Percentiles rank a stretch among this genome's conserved stretches.
Conservation (phyloP, 345 rosid genomes). For the Eucalyptus decipiens region DNA sequence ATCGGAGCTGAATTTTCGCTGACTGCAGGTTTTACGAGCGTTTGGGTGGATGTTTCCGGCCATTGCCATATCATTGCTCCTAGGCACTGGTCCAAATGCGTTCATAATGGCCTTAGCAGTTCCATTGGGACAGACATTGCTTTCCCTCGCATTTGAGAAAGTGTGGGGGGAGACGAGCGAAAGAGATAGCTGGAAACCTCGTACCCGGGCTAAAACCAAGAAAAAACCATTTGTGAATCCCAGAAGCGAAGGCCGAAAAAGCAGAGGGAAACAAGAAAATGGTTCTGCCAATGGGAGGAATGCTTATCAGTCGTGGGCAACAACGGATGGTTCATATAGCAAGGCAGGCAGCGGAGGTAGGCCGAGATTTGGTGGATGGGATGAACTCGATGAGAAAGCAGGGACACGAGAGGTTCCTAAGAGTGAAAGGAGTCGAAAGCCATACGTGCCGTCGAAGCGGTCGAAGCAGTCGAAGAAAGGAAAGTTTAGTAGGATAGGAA, state of each 20-base stretch:
- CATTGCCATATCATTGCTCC: constrained; percentile 44
- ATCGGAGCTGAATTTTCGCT: background rate
- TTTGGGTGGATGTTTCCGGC: constrained; percentile 86
- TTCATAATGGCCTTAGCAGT: constrained; percentile 82
- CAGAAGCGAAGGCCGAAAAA: constrained; percentile 4
- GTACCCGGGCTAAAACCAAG: constrained; percentile 8
- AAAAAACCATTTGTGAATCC: constrained; percentile 28
- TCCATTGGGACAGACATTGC: constrained; percentile 61
- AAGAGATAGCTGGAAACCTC: background rate
- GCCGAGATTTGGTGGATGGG: constrained; percentile 71
- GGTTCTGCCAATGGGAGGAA: constrained; percentile 4
- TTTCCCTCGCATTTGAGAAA: constrained; percentile 45
- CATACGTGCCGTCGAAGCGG: constrained; percentile 6
- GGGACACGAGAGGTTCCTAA: background rate
- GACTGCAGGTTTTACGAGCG: constrained; percentile 42
- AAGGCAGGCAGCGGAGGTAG: background rate
- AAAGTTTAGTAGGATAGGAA: constrained; percentile 37
- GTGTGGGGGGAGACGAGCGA: constrained; percentile 30
- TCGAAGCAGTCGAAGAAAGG: constrained; percentile 6
- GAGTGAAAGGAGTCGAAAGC: background rate
- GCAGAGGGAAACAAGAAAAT: constrained; percentile 9
- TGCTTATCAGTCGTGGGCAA: constrained; percentile 60
- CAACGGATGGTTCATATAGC: constrained; percentile 8
- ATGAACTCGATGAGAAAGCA: constrained; percentile 42
- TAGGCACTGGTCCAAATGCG: constrained; percentile 72